Percentiles rank a stretch among this genome's conserved stretches.
Evolutionary conservation across 192 early-diverging fungal genomes (phyloP).

Genomic region (Coemansia sp.): DNA sequence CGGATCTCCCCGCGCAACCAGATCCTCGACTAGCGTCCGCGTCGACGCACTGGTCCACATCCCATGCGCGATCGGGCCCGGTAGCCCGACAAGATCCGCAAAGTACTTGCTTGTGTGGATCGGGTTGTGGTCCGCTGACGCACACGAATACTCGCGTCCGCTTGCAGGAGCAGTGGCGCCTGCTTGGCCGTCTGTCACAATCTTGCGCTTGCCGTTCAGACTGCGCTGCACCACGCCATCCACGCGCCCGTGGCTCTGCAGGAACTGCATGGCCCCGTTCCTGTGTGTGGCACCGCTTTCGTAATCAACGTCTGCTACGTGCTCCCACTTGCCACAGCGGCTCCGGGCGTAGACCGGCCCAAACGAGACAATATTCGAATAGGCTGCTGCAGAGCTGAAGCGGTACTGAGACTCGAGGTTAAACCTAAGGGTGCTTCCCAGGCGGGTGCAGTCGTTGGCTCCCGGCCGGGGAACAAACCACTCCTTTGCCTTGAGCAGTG

Average conservation of each 20-base stretch:
- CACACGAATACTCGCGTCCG: conserved; percentile 78
- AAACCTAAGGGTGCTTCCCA: conserved; percentile 68
- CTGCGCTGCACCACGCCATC: conserved; percentile 73
- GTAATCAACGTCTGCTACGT: conserved; percentile 79
- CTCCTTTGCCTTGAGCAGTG: conserved; percentile 75
- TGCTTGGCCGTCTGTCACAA: conserved; percentile 24
- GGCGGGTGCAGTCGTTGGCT: not conserved
- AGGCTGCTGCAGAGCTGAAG: conserved; percentile 59
- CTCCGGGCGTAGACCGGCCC: conserved; percentile 62
- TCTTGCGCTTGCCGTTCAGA: conserved; percentile 56
- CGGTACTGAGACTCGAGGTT: conserved; percentile 67
- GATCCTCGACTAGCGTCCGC: conserved; percentile 82
- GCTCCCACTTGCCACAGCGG: conserved; percentile 48
- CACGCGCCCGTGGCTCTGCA: conserved; percentile 67
- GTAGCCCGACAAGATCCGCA: conserved; percentile 79
- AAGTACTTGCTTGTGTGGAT: conserved; percentile 94
- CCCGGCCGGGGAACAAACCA: conserved; percentile 65
- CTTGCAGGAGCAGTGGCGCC: conserved; percentile 68
- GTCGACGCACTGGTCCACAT: conserved; percentile 96
- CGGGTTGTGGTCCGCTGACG: conserved; percentile 89
- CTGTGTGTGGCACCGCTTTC: conserved; percentile 65
- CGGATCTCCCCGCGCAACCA: conserved; percentile 80
- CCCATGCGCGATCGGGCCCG: conserved; percentile 92
- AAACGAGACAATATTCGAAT: conserved; percentile 62
- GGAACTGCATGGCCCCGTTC: conserved; percentile 80